phyloP scores from a whole-genome alignment of 192 early-diverging fungal genomes.

The Linnemannia elongata region DNA sequence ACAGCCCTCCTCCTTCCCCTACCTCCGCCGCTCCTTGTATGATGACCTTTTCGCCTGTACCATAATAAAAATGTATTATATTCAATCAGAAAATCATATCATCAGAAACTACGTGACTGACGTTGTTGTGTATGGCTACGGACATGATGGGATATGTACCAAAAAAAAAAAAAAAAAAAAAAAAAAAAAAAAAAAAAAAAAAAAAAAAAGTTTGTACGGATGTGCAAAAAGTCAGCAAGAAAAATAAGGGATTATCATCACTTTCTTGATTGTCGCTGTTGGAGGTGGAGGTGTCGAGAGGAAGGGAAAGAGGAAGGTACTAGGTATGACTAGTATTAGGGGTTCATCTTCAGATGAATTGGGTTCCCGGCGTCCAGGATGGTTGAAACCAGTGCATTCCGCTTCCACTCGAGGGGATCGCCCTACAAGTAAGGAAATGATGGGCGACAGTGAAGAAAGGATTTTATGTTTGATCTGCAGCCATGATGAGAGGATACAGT shows the following conservation, averaged over 20 bases:
- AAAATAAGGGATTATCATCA: background rate
- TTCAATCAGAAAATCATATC: too few relatives aligned
- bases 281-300: background rate
- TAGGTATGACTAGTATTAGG: conserved; percentile 37
- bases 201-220: too few relatives aligned
- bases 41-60: too few relatives aligned
- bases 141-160: too few relatives aligned
- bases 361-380: conserved; percentile 38
- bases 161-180: too few relatives aligned
- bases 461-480: background rate
- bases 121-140: too few relatives aligned
- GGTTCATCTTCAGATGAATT: conserved; percentile 48
- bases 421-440: conserved; percentile 18
- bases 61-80: too few relatives aligned
- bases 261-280: background rate
- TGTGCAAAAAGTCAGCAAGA: too few relatives aligned
- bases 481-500: background rate
- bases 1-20: background rate
- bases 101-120: too few relatives aligned
- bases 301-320: background rate
- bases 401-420: conserved; percentile 56
- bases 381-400: conserved; percentile 44
- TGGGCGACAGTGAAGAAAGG: background rate
- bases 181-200: background rate
- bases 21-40: too few relatives aligned